These are phyloP conservation scores for Jaapia argillacea DNA, from an alignment of 768 basidiomycete species.

Conservation along the genomic window DNA sequence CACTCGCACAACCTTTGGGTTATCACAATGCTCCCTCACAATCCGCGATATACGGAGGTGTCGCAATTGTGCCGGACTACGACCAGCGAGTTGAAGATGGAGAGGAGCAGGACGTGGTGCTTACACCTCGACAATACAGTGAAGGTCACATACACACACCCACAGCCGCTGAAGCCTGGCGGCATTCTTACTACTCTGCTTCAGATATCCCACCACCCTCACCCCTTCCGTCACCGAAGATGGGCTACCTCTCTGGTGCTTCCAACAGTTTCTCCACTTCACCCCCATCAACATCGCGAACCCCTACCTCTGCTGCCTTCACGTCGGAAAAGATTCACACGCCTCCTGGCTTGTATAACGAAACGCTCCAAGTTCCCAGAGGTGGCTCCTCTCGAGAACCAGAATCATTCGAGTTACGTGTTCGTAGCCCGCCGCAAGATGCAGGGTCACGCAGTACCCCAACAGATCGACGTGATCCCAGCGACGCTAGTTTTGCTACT, in stretches of 20 bases:
- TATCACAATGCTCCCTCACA: background rate
- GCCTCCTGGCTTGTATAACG: no score
- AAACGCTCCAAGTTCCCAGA: no score
- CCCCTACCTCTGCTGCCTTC: slow-evolving; percentile 28
- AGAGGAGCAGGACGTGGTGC: background rate
- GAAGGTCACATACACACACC: slow-evolving; percentile 5
- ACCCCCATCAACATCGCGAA: slow-evolving; percentile 28
- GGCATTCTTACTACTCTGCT: slow-evolving; percentile 53
- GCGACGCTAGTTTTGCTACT: slow-evolving; percentile 4
- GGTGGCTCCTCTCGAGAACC: slow-evolving; percentile 17
- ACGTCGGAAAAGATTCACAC: no score
- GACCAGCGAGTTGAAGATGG: no score
- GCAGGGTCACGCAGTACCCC: background rate
- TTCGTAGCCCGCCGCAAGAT: slow-evolving; percentile 17
- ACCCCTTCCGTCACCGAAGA: slow-evolving; percentile 34
- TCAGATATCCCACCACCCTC: slow-evolving; percentile 42
- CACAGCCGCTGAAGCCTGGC: slow-evolving; percentile 20
- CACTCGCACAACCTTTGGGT: slow-evolving; percentile 10
- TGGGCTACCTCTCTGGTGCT: slow-evolving; percentile 9
- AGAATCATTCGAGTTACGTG: slow-evolving; percentile 30
- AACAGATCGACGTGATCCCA: slow-evolving; percentile 2
- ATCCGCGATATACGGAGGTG: background rate
- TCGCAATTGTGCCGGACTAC: background rate
- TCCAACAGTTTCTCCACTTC: slow-evolving; percentile 9
- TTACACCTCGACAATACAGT: background rate